phyloP scores from a whole-genome alignment of 768 basidiomycete species.

The Royoungia palumana region DNA sequence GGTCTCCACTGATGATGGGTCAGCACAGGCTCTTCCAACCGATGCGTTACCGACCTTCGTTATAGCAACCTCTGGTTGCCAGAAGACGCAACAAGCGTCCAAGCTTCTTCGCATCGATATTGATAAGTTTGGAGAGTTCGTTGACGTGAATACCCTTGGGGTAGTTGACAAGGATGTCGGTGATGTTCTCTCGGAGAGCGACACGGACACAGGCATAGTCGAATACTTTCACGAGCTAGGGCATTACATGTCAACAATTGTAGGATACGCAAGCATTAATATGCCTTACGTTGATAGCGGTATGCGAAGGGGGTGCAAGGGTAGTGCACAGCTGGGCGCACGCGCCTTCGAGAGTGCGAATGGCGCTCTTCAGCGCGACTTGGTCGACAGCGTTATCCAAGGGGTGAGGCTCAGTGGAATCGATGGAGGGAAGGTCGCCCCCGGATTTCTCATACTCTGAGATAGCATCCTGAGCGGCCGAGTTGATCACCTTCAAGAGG shows the following conservation, averaged over 20 bases:
- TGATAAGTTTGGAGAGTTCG: too few relatives aligned
- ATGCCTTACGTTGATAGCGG: too few relatives aligned
- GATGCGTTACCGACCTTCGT: slow-evolving; percentile 25
- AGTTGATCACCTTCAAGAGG: slow-evolving; percentile 31
- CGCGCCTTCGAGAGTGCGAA: slow-evolving; percentile 35
- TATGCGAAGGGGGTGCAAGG: slow-evolving; percentile 34
- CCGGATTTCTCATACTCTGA: slow-evolving; percentile 31
- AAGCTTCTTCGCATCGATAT: too few relatives aligned
- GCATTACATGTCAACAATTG: not conserved
- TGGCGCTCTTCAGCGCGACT: slow-evolving; percentile 19
- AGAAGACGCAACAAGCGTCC: slow-evolving; percentile 29
- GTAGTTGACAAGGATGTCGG: too few relatives aligned
- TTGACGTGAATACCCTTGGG: too few relatives aligned
- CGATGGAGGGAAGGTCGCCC: slow-evolving; percentile 31
- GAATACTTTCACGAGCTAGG: slow-evolving; percentile 25
- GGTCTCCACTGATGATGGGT: too few relatives aligned
- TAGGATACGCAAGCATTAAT: not conserved
- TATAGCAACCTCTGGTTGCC: slow-evolving; percentile 28
- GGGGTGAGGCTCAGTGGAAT: slow-evolving; percentile 32
- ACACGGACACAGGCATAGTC: slow-evolving; percentile 30
- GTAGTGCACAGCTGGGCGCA: slow-evolving; percentile 35
- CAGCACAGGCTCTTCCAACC: not conserved
- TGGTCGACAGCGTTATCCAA: slow-evolving; percentile 31
- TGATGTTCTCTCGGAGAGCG: too few relatives aligned
- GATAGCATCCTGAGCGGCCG: slow-evolving; percentile 32